Evolutionary conservation across 1,284 basidiomycete genomes (phyloP), one percentile per base, ranked within the genome.

Genomic region (Lentinula novae-zelandiae): DNA sequence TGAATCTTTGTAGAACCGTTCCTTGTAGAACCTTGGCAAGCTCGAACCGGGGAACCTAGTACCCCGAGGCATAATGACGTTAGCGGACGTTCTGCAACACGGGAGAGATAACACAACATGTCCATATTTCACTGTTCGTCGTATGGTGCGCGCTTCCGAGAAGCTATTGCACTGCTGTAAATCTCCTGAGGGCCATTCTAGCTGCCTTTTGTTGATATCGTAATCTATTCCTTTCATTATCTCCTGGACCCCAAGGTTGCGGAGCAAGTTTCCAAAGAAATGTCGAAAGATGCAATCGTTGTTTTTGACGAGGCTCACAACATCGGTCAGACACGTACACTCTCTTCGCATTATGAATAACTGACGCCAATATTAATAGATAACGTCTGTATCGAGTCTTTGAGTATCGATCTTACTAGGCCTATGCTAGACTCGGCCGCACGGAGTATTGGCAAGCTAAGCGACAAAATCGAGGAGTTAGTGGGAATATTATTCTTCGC

Each of bases 241-340:
- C 82, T 99, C 27, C 85, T 99, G 50, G 97, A 99, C 76, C 97
- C 97, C 0, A 99, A 99, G 76, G 95, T 99, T 46, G 97, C 97
- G 0, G 96, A 99, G 69, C 96, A 98, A 77, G 97, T 99, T 12
- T 98, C 96, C 5, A 96, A 95, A 70, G 96, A 99, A 72, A 83
- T 99, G 77, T 94, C 92, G 36, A 98, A 98, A 68, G 97, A 99
- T 72, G 89, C 95, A 49, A 99, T 99, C 61, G 96, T 99, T 51
- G 96, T 99, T 0, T 99, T 99, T 69, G 97, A 99, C 72, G 97
- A 99, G 74, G 97, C 97, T 7, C 97, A 99, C 77, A 99, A 99
- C 72, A 99, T 99, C 62, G 95, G 94, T 95, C 34, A 4, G 53
- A 31, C 40, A 66, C 63, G 82, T 69, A 60, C 57, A 22, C 27